Conservation (phyloP, 1,284 basidiomycete genomes). For the Irpex sp. region DNA sequence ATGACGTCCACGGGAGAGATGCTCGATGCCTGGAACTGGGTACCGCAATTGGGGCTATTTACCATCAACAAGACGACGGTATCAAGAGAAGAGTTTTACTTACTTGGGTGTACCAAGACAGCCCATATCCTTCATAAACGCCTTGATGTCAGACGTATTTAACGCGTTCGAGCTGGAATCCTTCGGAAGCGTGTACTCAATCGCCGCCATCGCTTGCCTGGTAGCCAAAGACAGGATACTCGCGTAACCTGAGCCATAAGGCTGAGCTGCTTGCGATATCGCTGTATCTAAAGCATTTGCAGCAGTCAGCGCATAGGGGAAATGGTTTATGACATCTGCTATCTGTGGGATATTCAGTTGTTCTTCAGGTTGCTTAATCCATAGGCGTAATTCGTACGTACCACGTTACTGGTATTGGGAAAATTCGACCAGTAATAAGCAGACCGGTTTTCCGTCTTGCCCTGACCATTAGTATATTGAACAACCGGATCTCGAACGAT, state of each 20-base stretch:
- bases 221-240: slow-evolving; percentile 37
- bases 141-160: slow-evolving; percentile 38
- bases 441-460: not conserved
- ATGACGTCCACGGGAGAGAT: slow-evolving; percentile 46
- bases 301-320: slow-evolving; percentile 15
- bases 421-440: not conserved
- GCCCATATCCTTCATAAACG: slow-evolving; percentile 41
- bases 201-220: slow-evolving; percentile 37
- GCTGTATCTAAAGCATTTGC: slow-evolving; percentile 23
- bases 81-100: not conserved
- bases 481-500: not conserved
- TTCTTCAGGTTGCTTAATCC: not conserved
- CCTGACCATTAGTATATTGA: not conserved
- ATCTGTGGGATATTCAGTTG: slow-evolving; percentile 17
- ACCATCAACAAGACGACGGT: too few relatives aligned
- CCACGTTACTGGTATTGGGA: not conserved
- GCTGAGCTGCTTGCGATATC: slow-evolving; percentile 18
- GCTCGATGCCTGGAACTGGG: slow-evolving; percentile 12
- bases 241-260: slow-evolving; percentile 31
- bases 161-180: slow-evolving; percentile 25
- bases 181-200: slow-evolving; percentile 34
- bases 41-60: not conserved
- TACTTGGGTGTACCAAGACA: slow-evolving; percentile 8
- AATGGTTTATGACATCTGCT: slow-evolving; percentile 25
- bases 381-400: not conserved